These are phyloP conservation scores for Amanita thiersii DNA, from an alignment of 768 basidiomycete genomes.

Conservation along the genomic window DNA sequence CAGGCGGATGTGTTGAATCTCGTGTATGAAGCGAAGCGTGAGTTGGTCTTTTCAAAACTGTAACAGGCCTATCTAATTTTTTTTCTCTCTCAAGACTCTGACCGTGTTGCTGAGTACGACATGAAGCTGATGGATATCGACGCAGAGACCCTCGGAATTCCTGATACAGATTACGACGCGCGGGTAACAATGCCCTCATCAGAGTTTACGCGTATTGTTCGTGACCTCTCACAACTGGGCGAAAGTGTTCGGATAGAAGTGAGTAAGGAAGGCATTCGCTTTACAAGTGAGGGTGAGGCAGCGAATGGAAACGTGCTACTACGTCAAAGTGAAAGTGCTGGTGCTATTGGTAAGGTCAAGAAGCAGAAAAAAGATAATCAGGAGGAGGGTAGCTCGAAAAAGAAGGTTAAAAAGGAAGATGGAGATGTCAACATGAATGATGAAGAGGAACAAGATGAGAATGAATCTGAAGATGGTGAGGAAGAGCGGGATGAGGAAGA, in stretches of 20 bases:
- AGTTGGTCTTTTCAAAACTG: constrained; percentile 19
- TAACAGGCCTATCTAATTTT: background rate
- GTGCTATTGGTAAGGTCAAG: constrained; percentile 34
- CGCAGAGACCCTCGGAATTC: constrained; percentile 88
- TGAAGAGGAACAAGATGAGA: constrained; percentile 39
- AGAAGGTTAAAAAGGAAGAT: constrained; percentile 39
- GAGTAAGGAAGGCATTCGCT: constrained; percentile 90
- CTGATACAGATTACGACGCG: constrained; percentile 96
- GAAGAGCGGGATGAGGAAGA: constrained; percentile 48
- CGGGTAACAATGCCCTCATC: constrained; percentile 77
- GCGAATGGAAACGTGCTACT: constrained; percentile 86
- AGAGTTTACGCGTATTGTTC: constrained; percentile 90
- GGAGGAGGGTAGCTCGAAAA: constrained; percentile 31
- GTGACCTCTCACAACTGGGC: constrained; percentile 83
- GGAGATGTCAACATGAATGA: constrained; percentile 36
- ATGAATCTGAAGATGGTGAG: constrained; percentile 41
- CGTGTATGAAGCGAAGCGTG: constrained; percentile 86
- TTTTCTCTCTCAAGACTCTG: constrained; percentile 50
- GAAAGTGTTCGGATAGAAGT: constrained; percentile 96
- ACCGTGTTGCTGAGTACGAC: constrained; percentile 95
- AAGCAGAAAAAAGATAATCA: constrained; percentile 24
- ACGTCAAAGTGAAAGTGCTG: constrained; percentile 54
- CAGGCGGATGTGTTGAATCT: constrained; percentile 85
- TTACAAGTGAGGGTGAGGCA: constrained; percentile 88
- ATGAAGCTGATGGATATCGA: constrained; percentile 99